phyloP scores from a whole-genome alignment of 2,329 filamentous ascomycete species.

The Fusarium heterosporum region DNA sequence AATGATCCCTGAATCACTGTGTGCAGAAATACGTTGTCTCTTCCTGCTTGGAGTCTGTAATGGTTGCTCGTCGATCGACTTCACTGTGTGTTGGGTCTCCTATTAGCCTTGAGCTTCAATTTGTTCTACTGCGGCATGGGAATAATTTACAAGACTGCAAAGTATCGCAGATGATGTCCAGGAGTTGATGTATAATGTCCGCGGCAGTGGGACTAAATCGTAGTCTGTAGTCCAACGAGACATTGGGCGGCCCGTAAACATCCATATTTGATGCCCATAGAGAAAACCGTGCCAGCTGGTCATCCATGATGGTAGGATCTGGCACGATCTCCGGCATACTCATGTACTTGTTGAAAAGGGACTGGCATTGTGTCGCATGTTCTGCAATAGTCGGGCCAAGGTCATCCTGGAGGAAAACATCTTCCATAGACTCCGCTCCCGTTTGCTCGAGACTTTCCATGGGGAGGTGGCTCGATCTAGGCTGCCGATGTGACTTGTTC shows the following conservation, averaged over 20 bases:
- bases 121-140: neutral
- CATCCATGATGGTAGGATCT: constrained; percentile 6
- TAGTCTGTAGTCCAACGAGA: constrained; percentile 2
- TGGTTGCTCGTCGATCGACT: neutral
- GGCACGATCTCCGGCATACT: neutral
- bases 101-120: neutral
- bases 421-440: neutral
- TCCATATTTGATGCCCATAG: constrained; percentile 10
- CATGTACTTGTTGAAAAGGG: neutral
- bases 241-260: constrained; percentile 1
- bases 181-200: constrained; percentile 4
- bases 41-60: neutral
- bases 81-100: neutral
- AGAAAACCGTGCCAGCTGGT: neutral
- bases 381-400: neutral
- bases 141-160: neutral
- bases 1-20: neutral
- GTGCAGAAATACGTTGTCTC: neutral
- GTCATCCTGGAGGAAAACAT: neutral
- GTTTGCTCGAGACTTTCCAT: neutral
- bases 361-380: constrained; percentile 1
- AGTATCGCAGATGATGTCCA: neutral
- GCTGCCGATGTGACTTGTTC: neutral
- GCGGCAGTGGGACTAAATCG: neutral
- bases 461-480: neutral